phyloP scores from a whole-genome alignment of 768 basidiomycete genomes.

The Phanerochaete carnosa region DNA sequence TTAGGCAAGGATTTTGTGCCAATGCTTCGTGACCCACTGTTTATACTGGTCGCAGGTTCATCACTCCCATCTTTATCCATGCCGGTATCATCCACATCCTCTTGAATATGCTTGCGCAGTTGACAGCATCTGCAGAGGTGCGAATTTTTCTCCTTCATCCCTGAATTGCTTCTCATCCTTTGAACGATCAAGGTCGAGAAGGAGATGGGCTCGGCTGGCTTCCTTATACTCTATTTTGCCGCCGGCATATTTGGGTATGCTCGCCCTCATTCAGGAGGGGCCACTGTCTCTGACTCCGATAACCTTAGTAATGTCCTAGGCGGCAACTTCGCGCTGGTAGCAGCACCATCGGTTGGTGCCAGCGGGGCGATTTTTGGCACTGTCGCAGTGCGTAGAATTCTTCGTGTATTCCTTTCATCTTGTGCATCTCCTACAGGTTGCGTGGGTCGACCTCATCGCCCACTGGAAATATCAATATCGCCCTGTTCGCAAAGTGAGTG shows the following conservation, averaged over 20 bases:
- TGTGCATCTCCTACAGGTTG: slow-evolving; percentile 38
- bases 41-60: slow-evolving; percentile 42
- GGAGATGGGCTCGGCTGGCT: slow-evolving; percentile 88
- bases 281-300: neutral
- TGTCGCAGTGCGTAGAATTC: slow-evolving; percentile 50
- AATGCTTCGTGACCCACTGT: neutral
- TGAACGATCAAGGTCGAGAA: slow-evolving; percentile 61
- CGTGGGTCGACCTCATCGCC: slow-evolving; percentile 86
- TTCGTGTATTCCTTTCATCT: neutral
- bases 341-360: slow-evolving; percentile 86
- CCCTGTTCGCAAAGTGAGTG: slow-evolving; percentile 70
- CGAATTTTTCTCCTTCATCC: neutral
- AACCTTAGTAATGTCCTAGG: slow-evolving; percentile 73
- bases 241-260: slow-evolving; percentile 89
- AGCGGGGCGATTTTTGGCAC: slow-evolving; percentile 92
- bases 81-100: slow-evolving; percentile 93
- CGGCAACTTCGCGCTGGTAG: slow-evolving; percentile 89
- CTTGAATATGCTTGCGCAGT: slow-evolving; percentile 88
- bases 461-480: slow-evolving; percentile 90
- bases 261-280: slow-evolving; percentile 1
- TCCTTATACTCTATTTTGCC: slow-evolving; percentile 82
- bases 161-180: neutral
- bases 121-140: slow-evolving; percentile 77
- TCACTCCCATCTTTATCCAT: slow-evolving; percentile 87
- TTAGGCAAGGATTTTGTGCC: slow-evolving; percentile 33